Evolutionary conservation across 331 rosid genomes (phyloP), one percentile per base, ranked within the genome.

Genomic region (Pyrus hybrid): DNA sequence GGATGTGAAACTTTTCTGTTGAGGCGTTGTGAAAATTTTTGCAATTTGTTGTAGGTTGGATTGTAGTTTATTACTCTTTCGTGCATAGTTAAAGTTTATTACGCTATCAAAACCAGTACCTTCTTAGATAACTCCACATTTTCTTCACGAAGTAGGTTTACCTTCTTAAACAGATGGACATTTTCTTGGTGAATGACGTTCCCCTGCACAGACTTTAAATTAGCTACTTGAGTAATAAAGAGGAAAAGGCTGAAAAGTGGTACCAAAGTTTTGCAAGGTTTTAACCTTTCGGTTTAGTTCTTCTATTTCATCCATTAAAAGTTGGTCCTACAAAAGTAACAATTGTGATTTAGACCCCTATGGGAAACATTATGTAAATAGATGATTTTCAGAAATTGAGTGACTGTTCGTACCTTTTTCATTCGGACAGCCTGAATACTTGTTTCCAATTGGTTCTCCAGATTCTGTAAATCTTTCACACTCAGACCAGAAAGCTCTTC

Each of bases 231-330:
- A 69, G 56, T 69, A 56, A 67, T 72, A 35, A 53, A 60, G 26
- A 66, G 54, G 33, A 47, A 69, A 63, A 68, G 67, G 23, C 11
- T 60, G 26, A 78, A 65, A 70, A 71, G 47, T 65, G 53, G 79
- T 74, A 63, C 57, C 65, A 62, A 79, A 71, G 53, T 69, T 76
- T 83, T 77, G 35, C 54, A 47, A 67, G 79, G 64, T 41, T 37
- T 89, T 81, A 80, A 91, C 99, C 99, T 92, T 90, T 86, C 71
- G 85, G 76, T 83, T 85, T 81, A 94, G 86, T 67, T 94, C 97
- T 73, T 94, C 85, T 85, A 94, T 90, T 85, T 94, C 96, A 57
- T 90, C 95, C 82, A 86, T 84, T 76, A 91, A 82, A 63, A 92
- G 84, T 71, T 94, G 89, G 66, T 94, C 97, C 99, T 94, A 86